A percentile compares a stretch with the other conserved stretches of the same genome.
Conservation (phyloP, 352 stramenopile species). For the Globisporangium parvum region DNA sequence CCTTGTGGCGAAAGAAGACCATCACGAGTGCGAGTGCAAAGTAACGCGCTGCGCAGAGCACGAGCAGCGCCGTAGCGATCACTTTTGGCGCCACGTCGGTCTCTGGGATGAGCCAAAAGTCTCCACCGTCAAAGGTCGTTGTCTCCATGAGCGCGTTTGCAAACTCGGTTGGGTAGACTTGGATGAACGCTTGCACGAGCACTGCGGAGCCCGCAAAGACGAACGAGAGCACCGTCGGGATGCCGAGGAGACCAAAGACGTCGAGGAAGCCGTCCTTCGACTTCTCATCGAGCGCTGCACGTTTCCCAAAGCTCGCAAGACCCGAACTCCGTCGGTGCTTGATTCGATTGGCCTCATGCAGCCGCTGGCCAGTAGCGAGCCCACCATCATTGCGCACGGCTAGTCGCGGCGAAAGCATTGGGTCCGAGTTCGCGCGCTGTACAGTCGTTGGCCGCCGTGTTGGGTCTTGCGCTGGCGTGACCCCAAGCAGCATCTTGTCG, state of each 20-base stretch:
- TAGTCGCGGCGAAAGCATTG: background rate
- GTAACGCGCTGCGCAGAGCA: slow-evolving; percentile 28
- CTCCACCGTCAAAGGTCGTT: slow-evolving; percentile 28
- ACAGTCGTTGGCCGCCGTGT: background rate
- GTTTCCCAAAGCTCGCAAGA: background rate
- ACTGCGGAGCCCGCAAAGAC: slow-evolving; percentile 23
- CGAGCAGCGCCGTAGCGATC: slow-evolving; percentile 23
- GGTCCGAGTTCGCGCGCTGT: background rate
- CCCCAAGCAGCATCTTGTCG: slow-evolving; percentile 2
- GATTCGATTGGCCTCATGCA: background rate
- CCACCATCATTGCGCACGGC: background rate
- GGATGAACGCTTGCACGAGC: slow-evolving; percentile 31
- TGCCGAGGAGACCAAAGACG: slow-evolving; percentile 33
- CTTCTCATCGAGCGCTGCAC: background rate
- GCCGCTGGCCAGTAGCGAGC: background rate
- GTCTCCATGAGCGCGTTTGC: slow-evolving; percentile 45
- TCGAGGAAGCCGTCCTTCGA: slow-evolving; percentile 31
- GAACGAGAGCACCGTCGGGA: slow-evolving; percentile 36
- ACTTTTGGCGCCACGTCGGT: slow-evolving; percentile 23
- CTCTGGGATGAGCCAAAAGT: slow-evolving; percentile 40
- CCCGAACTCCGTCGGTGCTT: background rate
- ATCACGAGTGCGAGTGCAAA: slow-evolving; percentile 28
- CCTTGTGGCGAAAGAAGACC: slow-evolving; percentile 23
- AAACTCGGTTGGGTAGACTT: slow-evolving; percentile 32
- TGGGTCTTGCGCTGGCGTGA: background rate